Evolutionary conservation across 2,329 filamentous ascomycete species (phyloP).

Genomic region (Fusarium domesticum): DNA sequence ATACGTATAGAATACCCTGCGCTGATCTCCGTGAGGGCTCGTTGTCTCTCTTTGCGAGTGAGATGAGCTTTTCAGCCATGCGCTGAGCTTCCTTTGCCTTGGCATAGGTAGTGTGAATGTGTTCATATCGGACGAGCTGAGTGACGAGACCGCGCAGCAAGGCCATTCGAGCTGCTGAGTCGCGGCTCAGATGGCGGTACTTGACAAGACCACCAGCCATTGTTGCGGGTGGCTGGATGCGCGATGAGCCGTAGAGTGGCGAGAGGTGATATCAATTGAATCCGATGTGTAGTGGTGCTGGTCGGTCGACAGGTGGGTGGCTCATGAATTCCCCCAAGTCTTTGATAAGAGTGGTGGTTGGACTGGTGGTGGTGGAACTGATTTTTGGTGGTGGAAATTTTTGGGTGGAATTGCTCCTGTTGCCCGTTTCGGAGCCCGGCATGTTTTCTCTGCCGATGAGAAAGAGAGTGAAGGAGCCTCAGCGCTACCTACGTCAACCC

Average conservation of each 20-base stretch:
- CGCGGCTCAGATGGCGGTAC: conserved; percentile 84
- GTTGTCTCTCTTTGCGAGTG: conserved; percentile 88
- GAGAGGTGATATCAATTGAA: neutral
- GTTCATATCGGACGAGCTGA: conserved; percentile 88
- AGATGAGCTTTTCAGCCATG: conserved; percentile 91
- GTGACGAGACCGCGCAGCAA: conserved; percentile 95
- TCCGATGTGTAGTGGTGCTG: neutral
- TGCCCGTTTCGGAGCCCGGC: conserved; percentile 25
- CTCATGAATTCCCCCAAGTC: conserved; percentile 9
- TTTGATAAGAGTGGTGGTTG: too few species aligned
- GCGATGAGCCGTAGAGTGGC: neutral
- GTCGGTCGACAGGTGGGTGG: conserved; percentile 13
- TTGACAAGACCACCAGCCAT: conserved; percentile 88
- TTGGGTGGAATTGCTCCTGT: conserved; percentile 23
- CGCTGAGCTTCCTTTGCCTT: conserved; percentile 97
- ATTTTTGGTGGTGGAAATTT: conserved; percentile 34
- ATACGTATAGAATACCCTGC: conserved; percentile 80
- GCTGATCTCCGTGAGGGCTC: conserved; percentile 73
- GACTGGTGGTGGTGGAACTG: conserved; percentile 9
- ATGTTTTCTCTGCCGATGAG: conserved; percentile 28
- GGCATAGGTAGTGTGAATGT: conserved; percentile 90
- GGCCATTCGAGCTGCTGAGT: conserved; percentile 83
- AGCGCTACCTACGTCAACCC: conserved; percentile 30
- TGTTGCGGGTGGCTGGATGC: conserved; percentile 19
- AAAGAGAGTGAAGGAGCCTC: conserved; percentile 18